These are phyloP conservation scores for Suillus variegatus DNA, from an alignment of 768 basidiomycete genomes.

Conservation along the genomic window DNA sequence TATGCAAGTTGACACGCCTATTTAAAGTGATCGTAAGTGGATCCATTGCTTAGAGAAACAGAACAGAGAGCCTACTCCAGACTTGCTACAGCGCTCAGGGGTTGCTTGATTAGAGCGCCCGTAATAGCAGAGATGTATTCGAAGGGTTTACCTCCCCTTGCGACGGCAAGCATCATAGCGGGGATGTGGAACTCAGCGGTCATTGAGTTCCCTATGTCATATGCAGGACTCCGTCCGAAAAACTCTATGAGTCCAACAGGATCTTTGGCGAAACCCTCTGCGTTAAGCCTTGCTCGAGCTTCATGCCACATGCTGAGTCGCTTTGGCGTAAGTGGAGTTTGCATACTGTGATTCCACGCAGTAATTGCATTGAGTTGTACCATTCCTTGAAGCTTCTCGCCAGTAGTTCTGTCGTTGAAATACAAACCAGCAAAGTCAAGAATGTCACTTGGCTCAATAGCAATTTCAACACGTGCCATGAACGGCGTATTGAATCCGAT, in stretches of 20 bases:
- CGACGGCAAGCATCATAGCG: not conserved
- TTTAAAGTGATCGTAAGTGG: not conserved
- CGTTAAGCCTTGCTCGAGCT: not conserved
- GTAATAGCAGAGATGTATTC: not conserved
- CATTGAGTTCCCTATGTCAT: not conserved
- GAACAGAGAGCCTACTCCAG: not conserved
- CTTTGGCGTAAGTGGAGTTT: not conserved
- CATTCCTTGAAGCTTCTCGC: not conserved
- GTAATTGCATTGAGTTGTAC: not conserved
- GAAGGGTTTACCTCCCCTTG: not conserved
- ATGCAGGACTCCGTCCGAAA: not conserved
- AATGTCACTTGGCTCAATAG: not conserved
- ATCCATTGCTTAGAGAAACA: not conserved
- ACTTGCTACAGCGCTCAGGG: not conserved
- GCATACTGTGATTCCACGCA: not conserved
- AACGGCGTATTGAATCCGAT: not conserved
- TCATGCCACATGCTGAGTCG: not conserved
- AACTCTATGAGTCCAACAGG: not conserved
- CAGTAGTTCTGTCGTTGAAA: not conserved
- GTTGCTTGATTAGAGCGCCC: not conserved
- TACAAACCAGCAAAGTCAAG: not conserved
- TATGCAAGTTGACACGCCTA: constrained; percentile 13
- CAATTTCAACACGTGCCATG: not conserved
- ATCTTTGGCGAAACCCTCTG: not conserved
- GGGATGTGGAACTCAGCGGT: not conserved